Evolutionary conservation across 202 grass and related monocot species (phyloP), one percentile per base, ranked within the genome.

Genomic region (Setaria italica): DNA sequence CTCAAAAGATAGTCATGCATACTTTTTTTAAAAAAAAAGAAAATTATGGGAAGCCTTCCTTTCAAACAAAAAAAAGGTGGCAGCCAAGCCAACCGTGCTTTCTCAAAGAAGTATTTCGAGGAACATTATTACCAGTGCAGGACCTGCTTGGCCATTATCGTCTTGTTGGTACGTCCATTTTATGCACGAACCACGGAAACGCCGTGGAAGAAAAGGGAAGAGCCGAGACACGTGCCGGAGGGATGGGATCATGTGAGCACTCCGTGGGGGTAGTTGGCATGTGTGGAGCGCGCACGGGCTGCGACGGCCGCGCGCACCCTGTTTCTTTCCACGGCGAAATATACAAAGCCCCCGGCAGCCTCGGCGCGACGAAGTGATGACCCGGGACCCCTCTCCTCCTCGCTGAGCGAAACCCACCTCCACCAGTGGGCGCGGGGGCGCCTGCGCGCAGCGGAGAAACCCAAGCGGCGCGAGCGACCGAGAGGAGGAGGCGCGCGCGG

Each of bases 291-390:
- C 63, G 35, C 78, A 60, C 45, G n/a, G 43, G 33, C 64, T 45
- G 42, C 11, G 74, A 11, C 59, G 53, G 39, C 20, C 45, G 37
- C 30, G 21, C 70, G 15, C 70, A 59, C 41, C 4, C n/a, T 14
- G 8, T 41, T 41, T 41, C 39, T 3, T 11, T 17, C 39, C 9
- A 16, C 39, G 35, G 77, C 49, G 48, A 58, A 13, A 14, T 14
- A 43, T 79, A 42, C 76, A 80, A 74, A 75, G 49, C 57, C 4
- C 33, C 60, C 60, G 0, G 54, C 68, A 48, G 53, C 53, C 14
- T 8, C 54, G 33, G n/a, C 83, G 65, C 88, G 35, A 72, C 81
- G 63, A 80, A 79, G 46, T 63, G 16, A 70, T 79, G 75, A 59
- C 49, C 41, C 10, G 3, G 10, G n/a, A 0, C 45, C 54, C 54